Conservation (phyloP, 306 rosid genomes). For the Vigna hirtella region DNA sequence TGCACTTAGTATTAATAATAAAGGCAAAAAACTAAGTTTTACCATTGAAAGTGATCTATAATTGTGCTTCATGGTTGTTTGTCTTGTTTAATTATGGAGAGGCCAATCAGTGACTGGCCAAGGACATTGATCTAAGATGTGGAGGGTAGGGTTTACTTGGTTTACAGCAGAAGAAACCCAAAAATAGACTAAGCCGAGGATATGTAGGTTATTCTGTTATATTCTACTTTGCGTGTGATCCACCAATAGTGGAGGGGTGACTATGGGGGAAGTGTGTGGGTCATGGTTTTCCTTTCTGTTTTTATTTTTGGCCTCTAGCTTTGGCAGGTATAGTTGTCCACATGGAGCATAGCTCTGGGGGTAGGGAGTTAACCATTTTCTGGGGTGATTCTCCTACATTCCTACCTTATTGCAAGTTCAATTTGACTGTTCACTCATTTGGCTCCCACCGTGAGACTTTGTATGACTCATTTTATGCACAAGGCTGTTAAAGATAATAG, state of each 20-base stretch:
- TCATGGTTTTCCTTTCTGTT: conserved; percentile 17
- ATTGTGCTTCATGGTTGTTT: conserved; percentile 20
- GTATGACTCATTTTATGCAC: conserved; percentile 28
- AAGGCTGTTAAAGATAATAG: conserved; percentile 21
- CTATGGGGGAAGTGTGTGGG: neutral
- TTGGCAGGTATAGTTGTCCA: neutral
- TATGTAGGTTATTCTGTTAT: neutral
- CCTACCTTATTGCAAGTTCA: neutral
- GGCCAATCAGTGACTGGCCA: conserved; percentile 1
- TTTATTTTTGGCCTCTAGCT: neutral
- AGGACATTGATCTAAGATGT: neutral
- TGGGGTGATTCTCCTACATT: neutral
- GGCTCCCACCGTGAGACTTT: neutral
- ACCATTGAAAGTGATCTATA: conserved; percentile 23
- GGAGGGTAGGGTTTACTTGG: conserved; percentile 16
- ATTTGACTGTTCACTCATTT: neutral
- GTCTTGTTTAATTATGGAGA: conserved; percentile 2
- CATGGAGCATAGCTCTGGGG: neutral
- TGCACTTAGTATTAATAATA: conserved; percentile 3
- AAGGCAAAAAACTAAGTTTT: conserved; percentile 38
- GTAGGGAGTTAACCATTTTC: conserved; percentile 7
- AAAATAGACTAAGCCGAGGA: neutral
- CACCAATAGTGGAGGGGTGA: neutral
- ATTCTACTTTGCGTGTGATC: neutral
- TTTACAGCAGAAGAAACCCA: neutral